Conservation (phyloP, 306 rosid species). For the Glycine soja region DNA sequence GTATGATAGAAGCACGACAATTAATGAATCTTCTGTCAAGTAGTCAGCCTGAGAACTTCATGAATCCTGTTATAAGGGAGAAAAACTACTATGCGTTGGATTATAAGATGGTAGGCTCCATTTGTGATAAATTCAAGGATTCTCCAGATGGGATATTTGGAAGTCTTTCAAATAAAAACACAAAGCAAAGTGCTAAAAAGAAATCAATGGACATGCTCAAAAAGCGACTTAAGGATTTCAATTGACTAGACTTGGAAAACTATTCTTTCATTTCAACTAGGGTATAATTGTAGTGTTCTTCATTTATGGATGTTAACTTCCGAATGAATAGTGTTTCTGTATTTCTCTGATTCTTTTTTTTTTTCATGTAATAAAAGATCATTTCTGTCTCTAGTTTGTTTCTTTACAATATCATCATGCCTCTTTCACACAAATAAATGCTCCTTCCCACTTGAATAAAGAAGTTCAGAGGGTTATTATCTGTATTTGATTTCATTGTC, state of each 20-base stretch:
- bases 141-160: slow-evolving; percentile 85
- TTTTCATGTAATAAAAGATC: slow-evolving; percentile 21
- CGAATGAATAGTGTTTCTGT: slow-evolving; percentile 14
- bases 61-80: slow-evolving; percentile 96
- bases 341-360: slow-evolving; percentile 21
- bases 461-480: not conserved
- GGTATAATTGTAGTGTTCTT: slow-evolving; percentile 27
- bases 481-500: slow-evolving; percentile 7
- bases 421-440: not conserved
- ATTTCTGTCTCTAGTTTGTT: slow-evolving; percentile 1
- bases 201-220: slow-evolving; percentile 89
- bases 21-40: slow-evolving; percentile 80
- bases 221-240: slow-evolving; percentile 88
- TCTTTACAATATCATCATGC: not conserved
- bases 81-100: slow-evolving; percentile 81
- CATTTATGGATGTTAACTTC: slow-evolving; percentile 28
- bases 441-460: too few relatives aligned
- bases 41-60: slow-evolving; percentile 95
- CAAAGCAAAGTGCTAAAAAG: slow-evolving; percentile 84
- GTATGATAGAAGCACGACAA: slow-evolving; percentile 80
- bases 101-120: slow-evolving; percentile 74
- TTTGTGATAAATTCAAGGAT: slow-evolving; percentile 90
- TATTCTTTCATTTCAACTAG: slow-evolving; percentile 51
- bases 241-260: slow-evolving; percentile 49
- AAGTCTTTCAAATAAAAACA: slow-evolving; percentile 77